Evolutionary conservation across 495 filamentous ascomycete species (phyloP).

Genomic region (Trichocladium uniseriatum): DNA sequence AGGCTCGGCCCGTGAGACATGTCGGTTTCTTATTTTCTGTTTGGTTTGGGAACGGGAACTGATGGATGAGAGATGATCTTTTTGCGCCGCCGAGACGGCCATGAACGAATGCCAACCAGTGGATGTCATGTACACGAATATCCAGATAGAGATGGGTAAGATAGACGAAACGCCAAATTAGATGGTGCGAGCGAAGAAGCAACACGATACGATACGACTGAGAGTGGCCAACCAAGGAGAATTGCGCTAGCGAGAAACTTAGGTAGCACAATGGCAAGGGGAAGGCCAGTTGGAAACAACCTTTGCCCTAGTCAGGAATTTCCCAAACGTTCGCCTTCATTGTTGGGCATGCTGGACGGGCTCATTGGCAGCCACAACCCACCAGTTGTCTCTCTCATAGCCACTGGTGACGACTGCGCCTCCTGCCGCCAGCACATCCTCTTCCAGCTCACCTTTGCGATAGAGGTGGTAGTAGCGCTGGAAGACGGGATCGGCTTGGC

Average conservation of each 20-base stretch:
- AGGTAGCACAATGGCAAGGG: not conserved
- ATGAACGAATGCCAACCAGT: not conserved
- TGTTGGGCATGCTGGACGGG: slow-evolving; percentile 3
- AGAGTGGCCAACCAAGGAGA: not conserved
- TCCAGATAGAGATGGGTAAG: not conserved
- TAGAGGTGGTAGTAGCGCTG: slow-evolving; percentile 95
- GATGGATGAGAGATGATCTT: not conserved
- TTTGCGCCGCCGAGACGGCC: too few relatives aligned
- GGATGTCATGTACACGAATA: not conserved
- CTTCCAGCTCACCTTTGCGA: slow-evolving; percentile 73
- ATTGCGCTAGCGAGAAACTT: not conserved
- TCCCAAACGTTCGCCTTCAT: slow-evolving; percentile 1
- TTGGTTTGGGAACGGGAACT: not conserved
- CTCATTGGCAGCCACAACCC: slow-evolving; percentile 47
- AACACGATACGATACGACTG: not conserved
- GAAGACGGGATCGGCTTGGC: slow-evolving; percentile 46
- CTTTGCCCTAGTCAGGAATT: not conserved
- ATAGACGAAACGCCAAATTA: not conserved
- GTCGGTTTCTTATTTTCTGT: not conserved
- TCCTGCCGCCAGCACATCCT: slow-evolving; percentile 65
- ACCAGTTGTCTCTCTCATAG: slow-evolving; percentile 99
- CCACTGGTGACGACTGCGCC: slow-evolving; percentile 70
- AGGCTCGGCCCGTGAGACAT: not conserved
- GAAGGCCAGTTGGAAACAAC: not conserved
- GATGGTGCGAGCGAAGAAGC: not conserved